phyloP scores from a whole-genome alignment of 306 rosid genomes.

The Acmispon strigosus region DNA sequence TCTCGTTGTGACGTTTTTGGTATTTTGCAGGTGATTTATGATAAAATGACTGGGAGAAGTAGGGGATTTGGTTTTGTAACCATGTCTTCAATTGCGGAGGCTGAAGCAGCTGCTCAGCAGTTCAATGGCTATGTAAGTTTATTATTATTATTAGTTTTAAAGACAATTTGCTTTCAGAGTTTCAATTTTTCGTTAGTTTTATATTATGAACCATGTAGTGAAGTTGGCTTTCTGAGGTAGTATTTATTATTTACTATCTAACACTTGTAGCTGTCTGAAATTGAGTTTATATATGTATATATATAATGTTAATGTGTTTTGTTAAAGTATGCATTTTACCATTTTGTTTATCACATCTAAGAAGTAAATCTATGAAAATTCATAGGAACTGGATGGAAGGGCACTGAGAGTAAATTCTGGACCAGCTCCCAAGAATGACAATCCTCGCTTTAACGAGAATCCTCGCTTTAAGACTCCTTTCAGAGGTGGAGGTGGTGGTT shows the following conservation, averaged over 20 bases:
- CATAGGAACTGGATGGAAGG: slow-evolving; percentile 78
- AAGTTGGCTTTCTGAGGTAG: background rate
- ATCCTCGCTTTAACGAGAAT: slow-evolving; percentile 26
- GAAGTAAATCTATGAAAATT: slow-evolving; percentile 6
- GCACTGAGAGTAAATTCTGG: slow-evolving; percentile 77
- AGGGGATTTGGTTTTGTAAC: slow-evolving; percentile 97
- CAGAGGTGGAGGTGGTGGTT: slow-evolving; percentile 32
- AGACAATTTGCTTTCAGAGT: background rate
- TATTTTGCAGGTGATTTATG: slow-evolving; percentile 65
- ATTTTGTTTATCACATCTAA: slow-evolving; percentile 2
- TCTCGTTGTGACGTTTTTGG: background rate
- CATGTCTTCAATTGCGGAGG: slow-evolving; percentile 67
- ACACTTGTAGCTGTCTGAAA: background rate
- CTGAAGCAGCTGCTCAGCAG: slow-evolving; percentile 71
- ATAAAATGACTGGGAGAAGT: slow-evolving; percentile 83
- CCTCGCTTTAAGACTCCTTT: slow-evolving; percentile 10
- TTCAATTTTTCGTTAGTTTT: background rate
- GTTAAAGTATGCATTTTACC: background rate
- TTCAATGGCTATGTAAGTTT: slow-evolving; percentile 85
- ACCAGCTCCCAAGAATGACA: slow-evolving; percentile 64
- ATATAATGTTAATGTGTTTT: background rate
- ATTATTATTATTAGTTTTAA: background rate
- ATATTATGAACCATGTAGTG: background rate
- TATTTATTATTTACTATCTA: too few species aligned
- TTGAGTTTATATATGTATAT: background rate